Base-by-base conservation (phyloP, 257 asterid genomes). In the Nicotiana tabacum region DNA sequence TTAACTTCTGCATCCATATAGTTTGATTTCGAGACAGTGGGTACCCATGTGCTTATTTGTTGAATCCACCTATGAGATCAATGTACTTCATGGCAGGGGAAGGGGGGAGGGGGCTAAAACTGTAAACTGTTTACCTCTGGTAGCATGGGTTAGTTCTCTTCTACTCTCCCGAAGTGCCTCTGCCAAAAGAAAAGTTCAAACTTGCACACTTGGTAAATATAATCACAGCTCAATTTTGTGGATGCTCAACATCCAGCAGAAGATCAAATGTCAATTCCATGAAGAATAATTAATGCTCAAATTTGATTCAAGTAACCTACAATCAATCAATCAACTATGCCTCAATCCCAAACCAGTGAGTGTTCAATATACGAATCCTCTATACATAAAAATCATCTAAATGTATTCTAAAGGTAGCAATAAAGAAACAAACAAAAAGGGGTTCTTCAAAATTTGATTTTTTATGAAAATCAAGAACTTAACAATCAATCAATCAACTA, bases 151-250 rank as follows among this genome's bases (percentile, higher is more conserved):
- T 92, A 94, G 91, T 84, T 94, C 97, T 82, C 97, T 85, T 86
- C 90, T 94, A 84, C 98, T 94, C 87, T 88, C 91, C 72, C 98
- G 85, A 66, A 94, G 91, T 68, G 92, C 94, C 92, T 94, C 97
- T 94, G 97, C 9, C 37, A 56, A 43, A 3, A 58, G 37, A 66
- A 32, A 6, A 3, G 27, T 24, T 5, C 57, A 56, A 74, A 53
- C 70, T 5, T 17, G 67, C 69, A 53, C 21, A 51, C 43, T 33
- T 39, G 7, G 11, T 5, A 33, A 61, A 61, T 13, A 15, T n/a
- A 7, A 24, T 6, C 27, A 77, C 35, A 35, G 77, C n/a, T 56
- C 77, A 80, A 80, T 43, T 46, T 46, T 64, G 33, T 24, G 64
- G 46, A 51, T 39, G 43, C 61, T 79, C 61, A 79, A 79, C 16